Evolutionary conservation across 805 yeast genomes (phyloP), one percentile per base, ranked within the genome.

Genomic region (Cyberlindnera sargentensis): DNA sequence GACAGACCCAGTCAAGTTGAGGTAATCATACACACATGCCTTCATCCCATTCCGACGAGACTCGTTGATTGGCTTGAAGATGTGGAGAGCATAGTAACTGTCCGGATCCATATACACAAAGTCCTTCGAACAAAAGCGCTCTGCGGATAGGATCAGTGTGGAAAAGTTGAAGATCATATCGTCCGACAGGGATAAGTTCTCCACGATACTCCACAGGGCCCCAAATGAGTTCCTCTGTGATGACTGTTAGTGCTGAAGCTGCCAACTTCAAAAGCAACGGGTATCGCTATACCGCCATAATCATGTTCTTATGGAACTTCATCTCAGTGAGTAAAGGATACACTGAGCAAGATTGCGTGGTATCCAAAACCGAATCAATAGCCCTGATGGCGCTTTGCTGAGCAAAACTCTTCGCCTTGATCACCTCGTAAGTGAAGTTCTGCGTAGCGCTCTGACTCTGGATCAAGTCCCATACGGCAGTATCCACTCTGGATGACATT

Each of bases 21-120:
- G 26, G 6, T 61, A 23, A 34, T 57, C 47, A 34, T 52, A 49
- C 4, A 56, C 47, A 7, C 50, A 51, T 6, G 15, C 42, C 34
- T 39, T 47, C 41, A 37, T 23, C 47, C 40, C 35, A 49, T 37
- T 34, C 53, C 55, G 8, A 4, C 34, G 31, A 1, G 27, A 27
- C 3, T 33, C 26, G 8, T 33, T 43, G 3, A 26, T 11, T 7
- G 46, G 45, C 10, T 46, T 44, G 34, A 60, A 51, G 3, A 61
- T 52, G 9, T 57, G 57, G 5, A 61, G 39, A 1, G 65, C 59
- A 34, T 48, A 46, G n/a, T 56, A 46, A 6, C 65, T 42, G 28
- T 63, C 64, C 7, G 47, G 34, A 36, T 65, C 66, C 25, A 66
- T 42, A 32, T 48, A 50, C 57, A 65, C 46, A 3, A 43, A 31